Evolutionary conservation across 2,329 filamentous ascomycete genomes (phyloP).

Genomic region (Colletotrichum simmondsii): DNA sequence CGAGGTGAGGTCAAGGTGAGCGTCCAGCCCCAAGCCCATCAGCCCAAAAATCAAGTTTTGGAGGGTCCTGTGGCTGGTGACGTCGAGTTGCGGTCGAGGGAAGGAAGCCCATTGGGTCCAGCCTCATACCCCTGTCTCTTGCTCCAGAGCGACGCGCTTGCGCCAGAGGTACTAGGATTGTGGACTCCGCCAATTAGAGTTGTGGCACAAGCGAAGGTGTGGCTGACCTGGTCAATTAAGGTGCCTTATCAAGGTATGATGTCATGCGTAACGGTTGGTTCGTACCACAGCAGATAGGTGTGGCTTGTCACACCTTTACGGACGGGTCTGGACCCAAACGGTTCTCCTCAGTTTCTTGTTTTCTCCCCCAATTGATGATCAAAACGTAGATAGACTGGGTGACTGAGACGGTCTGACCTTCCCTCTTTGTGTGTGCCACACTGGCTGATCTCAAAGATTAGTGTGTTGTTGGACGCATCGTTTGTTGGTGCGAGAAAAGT

Average conservation of each 20-base stretch:
- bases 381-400: neutral
- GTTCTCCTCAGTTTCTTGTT: neutral
- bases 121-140: slow-evolving; percentile 27
- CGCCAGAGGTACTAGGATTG: neutral
- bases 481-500: neutral
- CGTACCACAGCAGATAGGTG: neutral
- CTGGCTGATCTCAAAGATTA: neutral
- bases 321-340: slow-evolving; percentile 9
- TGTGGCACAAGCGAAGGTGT: slow-evolving; percentile 16
- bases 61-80: slow-evolving; percentile 33
- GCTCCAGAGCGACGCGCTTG: neutral
- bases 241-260: neutral
- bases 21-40: neutral
- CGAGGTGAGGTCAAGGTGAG: slow-evolving; percentile 10
- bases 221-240: neutral
- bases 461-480: neutral
- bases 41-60: slow-evolving; percentile 27
- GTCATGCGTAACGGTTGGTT: slow-evolving; percentile 17
- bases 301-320: neutral
- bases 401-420: neutral
- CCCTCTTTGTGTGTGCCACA: neutral
- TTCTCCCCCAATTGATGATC: neutral
- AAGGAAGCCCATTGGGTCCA: slow-evolving; percentile 18
- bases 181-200: slow-evolving; percentile 11
- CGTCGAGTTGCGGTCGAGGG: slow-evolving; percentile 8